Conservation (phyloP, 805 yeast species). For the Clavispora santaluciae region DNA sequence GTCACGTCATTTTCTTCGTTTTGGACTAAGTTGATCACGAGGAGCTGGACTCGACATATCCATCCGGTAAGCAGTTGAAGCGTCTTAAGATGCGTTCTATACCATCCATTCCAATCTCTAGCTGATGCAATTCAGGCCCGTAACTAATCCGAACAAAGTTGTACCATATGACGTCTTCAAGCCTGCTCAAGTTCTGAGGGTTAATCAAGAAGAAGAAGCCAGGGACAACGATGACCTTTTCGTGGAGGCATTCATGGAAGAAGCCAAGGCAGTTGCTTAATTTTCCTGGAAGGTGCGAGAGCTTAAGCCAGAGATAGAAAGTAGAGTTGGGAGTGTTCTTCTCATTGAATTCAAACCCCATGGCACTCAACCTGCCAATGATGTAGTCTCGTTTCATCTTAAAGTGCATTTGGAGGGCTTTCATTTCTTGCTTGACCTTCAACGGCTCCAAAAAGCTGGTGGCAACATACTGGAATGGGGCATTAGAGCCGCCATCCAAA, state of each 20-base stretch:
- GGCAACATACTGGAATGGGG: slow-evolving; percentile 59
- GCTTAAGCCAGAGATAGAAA: slow-evolving; percentile 56
- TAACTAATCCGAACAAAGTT: slow-evolving; percentile 55
- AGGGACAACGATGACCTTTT: slow-evolving; percentile 56
- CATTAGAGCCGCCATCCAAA: slow-evolving; percentile 57
- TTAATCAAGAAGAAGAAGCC: slow-evolving; percentile 60
- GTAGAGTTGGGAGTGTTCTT: slow-evolving; percentile 50
- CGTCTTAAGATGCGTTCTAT: slow-evolving; percentile 45
- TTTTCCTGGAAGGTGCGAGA: slow-evolving; percentile 51
- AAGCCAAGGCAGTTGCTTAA: slow-evolving; percentile 55
- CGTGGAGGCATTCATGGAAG: slow-evolving; percentile 59
- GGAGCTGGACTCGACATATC: not conserved
- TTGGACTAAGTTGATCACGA: no score
- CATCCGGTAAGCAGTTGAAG: slow-evolving; percentile 39
- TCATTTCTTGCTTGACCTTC: slow-evolving; percentile 48
- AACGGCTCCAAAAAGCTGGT: slow-evolving; percentile 47
- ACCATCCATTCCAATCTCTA: slow-evolving; percentile 56
- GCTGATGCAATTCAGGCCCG: slow-evolving; percentile 51
- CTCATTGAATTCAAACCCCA: slow-evolving; percentile 49
- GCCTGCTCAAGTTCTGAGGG: slow-evolving; percentile 43
- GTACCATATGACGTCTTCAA: slow-evolving; percentile 57
- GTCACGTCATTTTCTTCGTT: no score
- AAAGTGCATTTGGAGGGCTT: slow-evolving; percentile 54
- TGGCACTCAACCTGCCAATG: slow-evolving; percentile 40
- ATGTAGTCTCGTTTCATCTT: slow-evolving; percentile 55